A percentile compares a stretch with the other conserved stretches of the same genome.
Evolutionary conservation across 2,329 filamentous ascomycete genomes (phyloP).

Genomic region (Cladosporium halotolerans): DNA sequence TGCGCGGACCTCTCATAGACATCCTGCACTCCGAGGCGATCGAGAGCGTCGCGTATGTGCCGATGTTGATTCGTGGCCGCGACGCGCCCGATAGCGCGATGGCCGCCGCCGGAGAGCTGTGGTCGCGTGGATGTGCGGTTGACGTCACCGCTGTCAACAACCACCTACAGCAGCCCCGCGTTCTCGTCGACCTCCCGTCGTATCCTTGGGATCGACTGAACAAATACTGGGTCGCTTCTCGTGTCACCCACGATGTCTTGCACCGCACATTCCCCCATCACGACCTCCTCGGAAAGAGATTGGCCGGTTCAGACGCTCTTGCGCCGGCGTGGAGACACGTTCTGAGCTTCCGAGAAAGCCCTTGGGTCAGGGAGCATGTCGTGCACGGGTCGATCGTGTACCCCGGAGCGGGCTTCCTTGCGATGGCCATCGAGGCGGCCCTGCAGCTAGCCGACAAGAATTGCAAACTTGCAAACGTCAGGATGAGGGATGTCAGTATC

Average conservation of each 20-base stretch:
- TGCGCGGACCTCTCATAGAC: background rate
- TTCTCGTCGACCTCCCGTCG: background rate
- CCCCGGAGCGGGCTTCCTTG: conserved; percentile 16
- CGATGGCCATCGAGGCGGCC: conserved; percentile 19
- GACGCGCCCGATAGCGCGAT: background rate
- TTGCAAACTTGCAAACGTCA: conserved; percentile 28
- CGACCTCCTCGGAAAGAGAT: conserved; percentile 40
- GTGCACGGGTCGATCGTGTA: background rate
- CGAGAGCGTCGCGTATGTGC: background rate
- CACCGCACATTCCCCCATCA: conserved; percentile 26
- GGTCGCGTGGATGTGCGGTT: background rate
- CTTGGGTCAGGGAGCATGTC: background rate
- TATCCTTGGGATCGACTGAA: conserved; percentile 10
- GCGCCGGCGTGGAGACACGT: background rate
- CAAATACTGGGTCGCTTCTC: conserved; percentile 12
- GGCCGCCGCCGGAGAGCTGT: background rate
- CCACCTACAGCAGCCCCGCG: background rate
- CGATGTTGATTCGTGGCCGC: background rate
- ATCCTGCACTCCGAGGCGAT: background rate
- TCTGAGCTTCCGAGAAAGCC: background rate
- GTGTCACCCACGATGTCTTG: background rate
- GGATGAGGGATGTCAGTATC: conserved; percentile 42
- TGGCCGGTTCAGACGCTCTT: background rate
- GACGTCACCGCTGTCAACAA: background rate
- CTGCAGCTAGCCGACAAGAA: conserved; percentile 20